Percentiles rank a stretch among this genome's conserved stretches.
Conservation (phyloP, 495 filamentous ascomycete species). For the Hypoxylon lienhwacheense region DNA sequence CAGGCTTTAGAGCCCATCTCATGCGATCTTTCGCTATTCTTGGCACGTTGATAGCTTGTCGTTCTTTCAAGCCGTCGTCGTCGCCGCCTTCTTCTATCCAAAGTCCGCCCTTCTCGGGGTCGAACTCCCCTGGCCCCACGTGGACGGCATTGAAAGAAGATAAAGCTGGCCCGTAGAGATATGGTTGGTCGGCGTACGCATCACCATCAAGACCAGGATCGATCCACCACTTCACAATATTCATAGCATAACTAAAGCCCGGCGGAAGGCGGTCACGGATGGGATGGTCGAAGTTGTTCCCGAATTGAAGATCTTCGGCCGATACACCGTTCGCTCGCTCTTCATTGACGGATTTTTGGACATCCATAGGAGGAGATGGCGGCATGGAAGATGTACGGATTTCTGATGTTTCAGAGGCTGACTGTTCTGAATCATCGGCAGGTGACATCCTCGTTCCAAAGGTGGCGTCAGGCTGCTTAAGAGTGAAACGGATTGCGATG, state of each 20-base stretch:
- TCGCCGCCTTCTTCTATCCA: conserved; percentile 72
- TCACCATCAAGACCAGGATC: conserved; percentile 90
- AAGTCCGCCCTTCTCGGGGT: conserved; percentile 50
- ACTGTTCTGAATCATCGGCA: conserved; percentile 10
- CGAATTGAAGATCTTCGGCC: conserved; percentile 77
- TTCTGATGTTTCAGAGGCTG: neutral
- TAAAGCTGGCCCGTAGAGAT: conserved; percentile 76
- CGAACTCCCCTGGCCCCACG: conserved; percentile 56
- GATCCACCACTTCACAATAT: conserved; percentile 79
- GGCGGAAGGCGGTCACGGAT: conserved; percentile 84
- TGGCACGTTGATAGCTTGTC: conserved; percentile 55
- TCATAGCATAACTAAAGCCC: conserved; percentile 78
- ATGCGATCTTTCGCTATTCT: conserved; percentile 56
- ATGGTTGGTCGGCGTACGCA: conserved; percentile 80
- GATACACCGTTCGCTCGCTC: conserved; percentile 50
- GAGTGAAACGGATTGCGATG: conserved; percentile 74
- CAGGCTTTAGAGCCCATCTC: conserved; percentile 63
- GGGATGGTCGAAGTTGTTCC: conserved; percentile 89
- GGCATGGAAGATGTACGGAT: conserved; percentile 4
- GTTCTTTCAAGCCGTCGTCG: conserved; percentile 56
- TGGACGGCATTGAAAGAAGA: conserved; percentile 73
- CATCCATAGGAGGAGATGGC: conserved; percentile 8
- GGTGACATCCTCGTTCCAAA: conserved; percentile 7
- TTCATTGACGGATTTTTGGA: conserved; percentile 12
- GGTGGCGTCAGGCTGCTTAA: conserved; percentile 50